Evolutionary conservation across 768 basidiomycete species (phyloP).

Genomic region (Jaapia argillacea): DNA sequence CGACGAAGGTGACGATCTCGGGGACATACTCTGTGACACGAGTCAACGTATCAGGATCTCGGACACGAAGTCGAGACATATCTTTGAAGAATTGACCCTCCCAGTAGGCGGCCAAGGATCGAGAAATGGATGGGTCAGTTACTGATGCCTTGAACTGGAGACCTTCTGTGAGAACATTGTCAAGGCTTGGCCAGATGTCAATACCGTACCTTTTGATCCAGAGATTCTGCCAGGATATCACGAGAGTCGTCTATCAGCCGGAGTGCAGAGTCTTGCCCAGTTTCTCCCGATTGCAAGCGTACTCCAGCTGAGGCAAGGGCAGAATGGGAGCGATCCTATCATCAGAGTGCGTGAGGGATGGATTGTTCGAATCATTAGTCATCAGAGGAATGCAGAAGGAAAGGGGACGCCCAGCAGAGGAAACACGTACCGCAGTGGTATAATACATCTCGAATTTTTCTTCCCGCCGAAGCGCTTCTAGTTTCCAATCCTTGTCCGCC

Average conservation of each 20-base stretch:
- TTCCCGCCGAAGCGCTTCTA: constrained; percentile 62
- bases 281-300: constrained; percentile 30
- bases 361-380: no score
- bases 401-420: constrained; percentile 1
- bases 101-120: constrained; percentile 78
- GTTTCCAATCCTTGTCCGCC: constrained; percentile 54
- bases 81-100: constrained; percentile 85
- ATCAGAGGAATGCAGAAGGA: no score
- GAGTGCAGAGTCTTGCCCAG: constrained; percentile 33
- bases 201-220: constrained; percentile 62
- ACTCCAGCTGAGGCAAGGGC: no score
- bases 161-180: constrained; percentile 5
- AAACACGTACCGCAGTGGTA: constrained; percentile 54
- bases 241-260: constrained; percentile 62
- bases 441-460: constrained; percentile 94
- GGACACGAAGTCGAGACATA: constrained; percentile 82
- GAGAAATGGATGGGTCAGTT: constrained; percentile 79
- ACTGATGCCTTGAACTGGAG: constrained; percentile 67
- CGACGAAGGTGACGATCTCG: constrained; percentile 85
- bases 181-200: constrained; percentile 3
- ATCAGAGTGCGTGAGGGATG: no score
- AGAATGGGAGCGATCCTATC: no score
- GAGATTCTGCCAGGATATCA: constrained; percentile 62
- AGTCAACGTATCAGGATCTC: constrained; percentile 83
- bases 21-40: constrained; percentile 96